Evolutionary conservation across 805 yeast species (phyloP), one percentile per base, ranked within the genome.

Genomic region (Scheffersomyces spartinae): DNA sequence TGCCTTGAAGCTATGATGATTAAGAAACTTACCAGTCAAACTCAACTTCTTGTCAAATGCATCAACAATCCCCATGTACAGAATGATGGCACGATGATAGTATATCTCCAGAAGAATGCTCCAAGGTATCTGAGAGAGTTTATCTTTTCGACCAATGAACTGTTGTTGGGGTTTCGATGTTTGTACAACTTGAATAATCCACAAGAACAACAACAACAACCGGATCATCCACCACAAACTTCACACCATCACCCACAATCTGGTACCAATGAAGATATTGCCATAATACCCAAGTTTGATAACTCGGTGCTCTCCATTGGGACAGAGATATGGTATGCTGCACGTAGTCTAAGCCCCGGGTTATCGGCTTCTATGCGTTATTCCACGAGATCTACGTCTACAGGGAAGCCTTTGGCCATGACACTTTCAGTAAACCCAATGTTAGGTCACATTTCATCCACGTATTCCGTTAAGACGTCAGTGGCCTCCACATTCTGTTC

Each of bases 381-480:
- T 47, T 68, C 88, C 1, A 82, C 95, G 0, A 76, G 82, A 33
- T 74, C 95, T 0, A 74, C 91, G 0, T 71, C 81, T 21, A 80
- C 94, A 0, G 94, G 93, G 3, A 79, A 83, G 34, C 98, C 98
- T 0, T 53, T 86, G 34, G 81, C 95, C 0, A 68, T 91, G 65
- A 80, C 97, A 0, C 43, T 88, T 20, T 76, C 94, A 1, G 64
- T 78, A 30, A 91, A 91, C 47, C 98, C 98, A 1, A 58, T 91
- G 9, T 59, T 88, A 45, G 98, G 98, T 2, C 86, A 85, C 36
- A 52, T 91, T 2, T 76, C 94, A 3, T 76, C 94, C 2, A 78
- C 94, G 0, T 91, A 86, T 45, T 72, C 95, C 1, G 83, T 85
- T 17, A 75, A 77, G 41, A 81, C 95, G 0, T 71, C 82, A 4